Evolutionary conservation across 441 rosid species (phyloP).

Genomic region (Bocquillonia castaneifolia): DNA sequence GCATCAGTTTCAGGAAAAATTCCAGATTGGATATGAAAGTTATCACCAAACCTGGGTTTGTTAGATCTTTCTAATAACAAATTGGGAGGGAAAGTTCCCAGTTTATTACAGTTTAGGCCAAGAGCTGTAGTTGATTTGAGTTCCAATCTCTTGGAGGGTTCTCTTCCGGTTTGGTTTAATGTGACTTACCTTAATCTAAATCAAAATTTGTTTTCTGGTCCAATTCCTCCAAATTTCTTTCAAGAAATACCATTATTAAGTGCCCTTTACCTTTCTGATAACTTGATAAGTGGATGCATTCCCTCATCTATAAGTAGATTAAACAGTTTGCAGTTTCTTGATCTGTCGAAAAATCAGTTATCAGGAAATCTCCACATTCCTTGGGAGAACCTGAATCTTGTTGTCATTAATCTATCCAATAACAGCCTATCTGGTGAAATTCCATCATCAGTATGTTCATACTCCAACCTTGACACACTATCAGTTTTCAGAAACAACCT

Average conservation of each 20-base stretch:
- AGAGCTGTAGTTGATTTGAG: constrained; percentile 15
- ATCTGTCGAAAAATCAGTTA: constrained; percentile 8
- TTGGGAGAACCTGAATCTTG: background rate
- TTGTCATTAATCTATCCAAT: constrained; percentile 2
- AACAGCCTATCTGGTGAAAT: constrained; percentile 15
- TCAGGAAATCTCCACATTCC: constrained; percentile 11
- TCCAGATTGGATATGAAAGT: constrained; percentile 18
- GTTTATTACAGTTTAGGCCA: background rate
- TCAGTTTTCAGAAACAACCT: constrained; percentile 13
- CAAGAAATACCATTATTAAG: background rate
- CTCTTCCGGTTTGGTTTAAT: constrained; percentile 8
- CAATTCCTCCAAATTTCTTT: background rate
- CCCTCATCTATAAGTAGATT: constrained; percentile 11
- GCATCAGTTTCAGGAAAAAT: constrained; percentile 11
- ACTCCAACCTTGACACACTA: background rate
- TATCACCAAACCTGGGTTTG: background rate
- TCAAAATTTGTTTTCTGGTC: constrained; percentile 14
- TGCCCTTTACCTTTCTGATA: background rate
- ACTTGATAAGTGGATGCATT: constrained; percentile 1
- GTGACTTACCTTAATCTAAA: constrained; percentile 1
- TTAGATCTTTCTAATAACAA: constrained; percentile 21
- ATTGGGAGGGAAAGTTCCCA: constrained; percentile 20
- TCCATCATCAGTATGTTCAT: background rate
- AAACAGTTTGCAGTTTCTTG: background rate
- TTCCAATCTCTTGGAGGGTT: constrained; percentile 23